Percentiles rank a stretch among this genome's conserved stretches.
phyloP scores from a whole-genome alignment of 345 rosid genomes.

The Lagerstroemia speciosa region DNA sequence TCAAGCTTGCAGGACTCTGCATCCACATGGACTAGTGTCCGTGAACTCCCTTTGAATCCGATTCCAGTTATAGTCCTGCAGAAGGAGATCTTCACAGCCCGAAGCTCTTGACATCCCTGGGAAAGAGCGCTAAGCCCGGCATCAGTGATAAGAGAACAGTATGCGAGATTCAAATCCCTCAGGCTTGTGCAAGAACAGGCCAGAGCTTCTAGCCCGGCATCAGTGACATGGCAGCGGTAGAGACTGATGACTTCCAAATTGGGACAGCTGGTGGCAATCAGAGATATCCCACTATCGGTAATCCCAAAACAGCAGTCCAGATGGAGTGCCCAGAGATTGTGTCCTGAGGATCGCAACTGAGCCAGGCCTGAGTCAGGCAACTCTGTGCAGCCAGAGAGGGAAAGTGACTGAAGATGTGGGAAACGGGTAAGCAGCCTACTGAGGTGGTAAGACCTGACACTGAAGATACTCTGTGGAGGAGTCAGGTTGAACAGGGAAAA shows the following conservation, averaged over 20 bases:
- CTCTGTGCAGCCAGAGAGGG: constrained; percentile 57
- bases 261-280: constrained; percentile 44
- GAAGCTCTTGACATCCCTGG: constrained; percentile 40
- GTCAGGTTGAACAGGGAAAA: constrained; percentile 17
- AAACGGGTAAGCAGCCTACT: constrained; percentile 52
- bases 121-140: constrained; percentile 33
- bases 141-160: constrained; percentile 47
- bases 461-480: constrained; percentile 23
- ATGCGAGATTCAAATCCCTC: constrained; percentile 42
- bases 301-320: constrained; percentile 59
- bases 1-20: constrained; percentile 48
- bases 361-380: constrained; percentile 46
- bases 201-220: constrained; percentile 41
- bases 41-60: constrained; percentile 53
- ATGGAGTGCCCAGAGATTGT: constrained; percentile 36
- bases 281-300: constrained; percentile 47
- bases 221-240: constrained; percentile 45
- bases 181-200: constrained; percentile 34
- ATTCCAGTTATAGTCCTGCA: constrained; percentile 41
- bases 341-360: constrained; percentile 36
- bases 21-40: constrained; percentile 39
- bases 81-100: constrained; percentile 41
- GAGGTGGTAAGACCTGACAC: constrained; percentile 34
- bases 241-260: constrained; percentile 44
- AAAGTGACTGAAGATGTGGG: constrained; percentile 43